Evolutionary conservation across 2,329 filamentous ascomycete species (phyloP).

Genomic region (Clonostachys rosea): DNA sequence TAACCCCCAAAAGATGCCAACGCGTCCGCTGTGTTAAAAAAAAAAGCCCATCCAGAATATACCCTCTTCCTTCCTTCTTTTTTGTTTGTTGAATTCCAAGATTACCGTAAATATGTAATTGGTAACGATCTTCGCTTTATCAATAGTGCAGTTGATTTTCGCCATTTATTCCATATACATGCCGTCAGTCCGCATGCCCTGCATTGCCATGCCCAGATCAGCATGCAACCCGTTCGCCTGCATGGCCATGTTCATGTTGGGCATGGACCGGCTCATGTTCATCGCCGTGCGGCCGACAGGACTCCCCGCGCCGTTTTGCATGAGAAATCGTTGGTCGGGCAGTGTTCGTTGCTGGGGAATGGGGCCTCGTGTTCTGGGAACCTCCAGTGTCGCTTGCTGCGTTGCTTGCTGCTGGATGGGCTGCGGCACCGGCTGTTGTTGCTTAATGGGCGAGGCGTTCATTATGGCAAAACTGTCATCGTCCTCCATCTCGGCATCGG

Average conservation of each 20-base stretch:
- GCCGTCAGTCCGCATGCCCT: conserved; percentile 37
- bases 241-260: conserved; percentile 38
- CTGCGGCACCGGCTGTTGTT: conserved; percentile 16
- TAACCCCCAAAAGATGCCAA: not conserved
- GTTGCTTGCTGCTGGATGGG: conserved; percentile 31
- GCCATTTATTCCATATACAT: conserved; percentile 46
- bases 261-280: conserved; percentile 37
- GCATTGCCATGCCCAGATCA: conserved; percentile 40
- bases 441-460: conserved; percentile 30
- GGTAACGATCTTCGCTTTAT: not conserved
- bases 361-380: conserved; percentile 31
- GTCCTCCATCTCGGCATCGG: conserved; percentile 51
- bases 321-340: conserved; percentile 33
- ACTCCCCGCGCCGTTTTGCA: conserved; percentile 31
- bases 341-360: conserved; percentile 16
- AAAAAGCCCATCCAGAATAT: not conserved
- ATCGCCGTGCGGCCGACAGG: conserved; percentile 27
- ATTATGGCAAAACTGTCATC: conserved; percentile 51
- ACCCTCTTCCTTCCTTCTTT: not conserved
- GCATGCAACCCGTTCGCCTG: conserved; percentile 30
- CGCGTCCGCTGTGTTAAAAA: not conserved
- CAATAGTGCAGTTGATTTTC: not conserved
- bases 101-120: not conserved
- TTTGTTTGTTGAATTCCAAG: not conserved
- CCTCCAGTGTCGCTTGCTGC: conserved; percentile 34